phyloP scores from a whole-genome alignment of 805 yeast genomes.

The Ogataea polymorpha region DNA sequence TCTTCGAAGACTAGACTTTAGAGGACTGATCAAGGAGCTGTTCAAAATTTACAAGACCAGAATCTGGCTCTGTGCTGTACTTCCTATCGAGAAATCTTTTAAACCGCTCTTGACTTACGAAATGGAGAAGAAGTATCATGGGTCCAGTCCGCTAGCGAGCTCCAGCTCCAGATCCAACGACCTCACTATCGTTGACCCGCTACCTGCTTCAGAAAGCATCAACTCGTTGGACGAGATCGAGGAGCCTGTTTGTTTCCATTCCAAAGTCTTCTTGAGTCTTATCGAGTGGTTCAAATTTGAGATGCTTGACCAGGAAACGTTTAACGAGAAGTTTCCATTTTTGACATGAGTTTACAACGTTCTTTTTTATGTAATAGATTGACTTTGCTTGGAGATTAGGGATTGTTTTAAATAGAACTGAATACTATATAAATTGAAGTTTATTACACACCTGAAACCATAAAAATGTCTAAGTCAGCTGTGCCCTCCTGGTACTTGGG shows the following conservation, averaged over 20 bases:
- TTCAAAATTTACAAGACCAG: constrained; percentile 75
- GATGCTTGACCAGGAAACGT: constrained; percentile 27
- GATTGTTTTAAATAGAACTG: neutral
- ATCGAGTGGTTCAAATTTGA: constrained; percentile 44
- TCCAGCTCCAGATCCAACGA: constrained; percentile 36
- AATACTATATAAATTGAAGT: neutral
- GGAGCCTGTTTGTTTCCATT: constrained; percentile 50
- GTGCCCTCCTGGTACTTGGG: constrained; percentile 12
- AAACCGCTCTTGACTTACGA: constrained; percentile 31
- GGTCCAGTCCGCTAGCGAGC: constrained; percentile 13
- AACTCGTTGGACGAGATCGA: constrained; percentile 33
- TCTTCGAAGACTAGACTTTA: constrained; percentile 66
- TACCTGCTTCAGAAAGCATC: constrained; percentile 40
- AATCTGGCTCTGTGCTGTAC: constrained; percentile 80
- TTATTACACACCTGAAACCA: constrained; percentile 2
- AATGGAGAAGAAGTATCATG: constrained; percentile 21
- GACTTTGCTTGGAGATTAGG: constrained; percentile 4
- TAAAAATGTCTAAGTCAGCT: neutral
- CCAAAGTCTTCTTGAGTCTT: constrained; percentile 45
- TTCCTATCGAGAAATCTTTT: constrained; percentile 36
- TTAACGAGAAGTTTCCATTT: constrained; percentile 25
- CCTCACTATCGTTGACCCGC: constrained; percentile 26
- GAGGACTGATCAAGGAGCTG: constrained; percentile 68
- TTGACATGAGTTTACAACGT: constrained; percentile 1
- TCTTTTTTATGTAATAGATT: constrained; percentile 4